phyloP scores from a whole-genome alignment of 2,329 filamentous ascomycete species.

The Claviceps sp. region DNA sequence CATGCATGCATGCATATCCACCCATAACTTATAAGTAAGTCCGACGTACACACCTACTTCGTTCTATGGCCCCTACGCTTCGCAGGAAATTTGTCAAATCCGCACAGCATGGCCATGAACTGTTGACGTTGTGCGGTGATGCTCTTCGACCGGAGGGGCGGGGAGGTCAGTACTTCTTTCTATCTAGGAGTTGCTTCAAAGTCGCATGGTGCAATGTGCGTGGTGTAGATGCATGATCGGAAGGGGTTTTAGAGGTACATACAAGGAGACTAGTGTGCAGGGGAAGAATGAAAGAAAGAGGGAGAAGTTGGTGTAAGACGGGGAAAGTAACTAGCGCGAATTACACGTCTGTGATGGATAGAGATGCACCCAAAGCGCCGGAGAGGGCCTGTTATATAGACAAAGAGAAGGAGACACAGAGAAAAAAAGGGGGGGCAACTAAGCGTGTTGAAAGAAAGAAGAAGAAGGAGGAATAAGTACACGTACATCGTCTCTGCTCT shows the following conservation, averaged over 20 bases:
- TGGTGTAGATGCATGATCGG: no score
- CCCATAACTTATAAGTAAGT: no score
- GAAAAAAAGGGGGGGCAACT: not conserved
- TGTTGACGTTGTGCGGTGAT: slow-evolving; percentile 41
- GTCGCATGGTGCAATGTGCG: no score
- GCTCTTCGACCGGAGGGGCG: slow-evolving; percentile 25
- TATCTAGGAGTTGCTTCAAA: no score
- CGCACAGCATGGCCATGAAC: slow-evolving; percentile 43
- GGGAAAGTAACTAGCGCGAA: not conserved
- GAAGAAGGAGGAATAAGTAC: not conserved
- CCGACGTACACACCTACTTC: not conserved
- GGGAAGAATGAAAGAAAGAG: not conserved
- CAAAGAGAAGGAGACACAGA: not conserved
- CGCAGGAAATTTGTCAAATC: slow-evolving; percentile 21
- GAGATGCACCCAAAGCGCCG: no score
- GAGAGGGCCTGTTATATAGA: no score
- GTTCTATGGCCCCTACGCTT: not conserved
- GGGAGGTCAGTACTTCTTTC: not conserved
- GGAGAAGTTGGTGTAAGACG: not conserved
- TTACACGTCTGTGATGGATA: no score
- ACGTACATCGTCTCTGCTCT: slow-evolving; percentile 40
- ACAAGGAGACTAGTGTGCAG: not conserved
- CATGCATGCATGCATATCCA: not conserved
- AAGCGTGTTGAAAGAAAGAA: not conserved
- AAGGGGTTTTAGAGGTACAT: no score